Evolutionary conservation across 2,329 filamentous ascomycete species (phyloP), one percentile per base, ranked within the genome.

Genomic region (Ophiostoma tasmaniense): DNA sequence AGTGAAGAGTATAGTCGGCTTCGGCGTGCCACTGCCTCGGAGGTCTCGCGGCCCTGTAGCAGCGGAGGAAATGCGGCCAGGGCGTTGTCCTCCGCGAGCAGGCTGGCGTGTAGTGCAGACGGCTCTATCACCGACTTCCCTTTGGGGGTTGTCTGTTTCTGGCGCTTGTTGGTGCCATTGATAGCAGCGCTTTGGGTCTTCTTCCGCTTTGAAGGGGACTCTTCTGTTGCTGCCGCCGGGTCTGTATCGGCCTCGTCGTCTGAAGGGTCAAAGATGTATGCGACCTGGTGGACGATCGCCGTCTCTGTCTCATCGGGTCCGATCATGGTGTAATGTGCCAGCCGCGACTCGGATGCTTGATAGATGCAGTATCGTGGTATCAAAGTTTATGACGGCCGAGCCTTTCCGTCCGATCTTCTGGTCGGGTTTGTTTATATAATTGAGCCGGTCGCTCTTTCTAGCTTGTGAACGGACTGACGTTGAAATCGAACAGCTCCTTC

Each of bases 211-310:
- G 68, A 50, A 25, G 67, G 4, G 59, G 59, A 11, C 28, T 66
- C 11, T 25, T 10, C 30, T 64, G 61, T 1, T n/a, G 30, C 25
- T 50, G 45, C 17, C 11, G n/a, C 25, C 17, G 61, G 17, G 45
- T 35, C 25, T 62, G 67, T 30, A 25, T 73, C 73, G 61, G 75
- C 72, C 67, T 75, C 78, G 37, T 78, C 76, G 69, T 80, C 78
- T 62, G 81, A 77, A 70, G 87, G 83, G 70, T 83, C 81, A 76
- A 89, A 90, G 72, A 90, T 78, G 76, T 87, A 90, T 69, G 86
- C 85, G 64, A 83, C 83, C 87, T 90, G 45, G 17, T 67, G 71
- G 37, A 70, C 67, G 30, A 70, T 64, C 37, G 67, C 55, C 17
- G 64, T 68, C 55, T 70, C 67, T 3, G 50, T 65, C 5, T 68